Base-by-base conservation (phyloP, 495 filamentous ascomycete species). In the Tuber calosporum region DNA sequence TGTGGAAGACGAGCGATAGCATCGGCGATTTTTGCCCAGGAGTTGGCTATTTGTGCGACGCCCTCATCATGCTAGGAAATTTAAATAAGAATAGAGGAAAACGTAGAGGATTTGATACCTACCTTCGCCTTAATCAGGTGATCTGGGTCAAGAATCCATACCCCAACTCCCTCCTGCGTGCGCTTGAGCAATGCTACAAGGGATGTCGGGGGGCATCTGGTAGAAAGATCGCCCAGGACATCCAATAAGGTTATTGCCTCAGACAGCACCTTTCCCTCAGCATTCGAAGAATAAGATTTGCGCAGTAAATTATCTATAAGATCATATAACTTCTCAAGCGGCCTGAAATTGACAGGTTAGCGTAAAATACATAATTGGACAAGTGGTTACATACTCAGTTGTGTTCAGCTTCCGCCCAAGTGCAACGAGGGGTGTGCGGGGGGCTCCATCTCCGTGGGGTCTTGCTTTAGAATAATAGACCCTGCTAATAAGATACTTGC, bases 271-370 rank as follows among this genome's bases (percentile, higher is more conserved):
- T 71, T 36, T 48, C 58, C 69, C 26, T 73, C 77, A 26, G 30
- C 73, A 26, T 83, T 80, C 0, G 81, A 72, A 22, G 73, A 71
- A 74, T 91, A 91, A 6, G 84, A 80, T 2, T 67, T 79, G 37
- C 72, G 78, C 34, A 91, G 79, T 4, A 85, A 80, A 40, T 82
- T 74, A 68, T 82, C 84, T 7, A 85, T 82, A 72, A 87, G 84
- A 53, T 84, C 84, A 82, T 91, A 92, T 13, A 92, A 80, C 39
- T 86, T 81, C 78, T 88, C 86, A 72, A 88, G 90, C 0, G 89
- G 86, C 77, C 78, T 80, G 68, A 37, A 36, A 17, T 34, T 8
- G 17, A 6, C 39, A 53, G 68, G 72, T 80, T 43, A 80, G 78
- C 30, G 53, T 34, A 70, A 73, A 38, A 71, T 39, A 34, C 38